Conservation (phyloP, 192 early-diverging fungal genomes). For the Coemansia furcata region DNA sequence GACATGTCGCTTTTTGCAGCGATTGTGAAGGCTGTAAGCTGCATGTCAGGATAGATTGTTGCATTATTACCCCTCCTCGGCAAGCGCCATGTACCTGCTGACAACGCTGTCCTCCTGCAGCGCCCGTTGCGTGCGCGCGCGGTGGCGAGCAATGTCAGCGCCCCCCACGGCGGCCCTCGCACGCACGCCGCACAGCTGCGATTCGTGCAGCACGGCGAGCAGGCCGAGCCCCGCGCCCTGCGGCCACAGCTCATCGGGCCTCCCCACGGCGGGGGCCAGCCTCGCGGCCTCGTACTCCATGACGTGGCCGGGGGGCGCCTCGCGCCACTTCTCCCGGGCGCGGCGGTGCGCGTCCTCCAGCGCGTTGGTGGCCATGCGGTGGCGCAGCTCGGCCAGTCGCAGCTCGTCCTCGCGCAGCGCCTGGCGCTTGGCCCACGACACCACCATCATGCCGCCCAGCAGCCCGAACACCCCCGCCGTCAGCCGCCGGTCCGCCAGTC, state of each 20-base stretch:
- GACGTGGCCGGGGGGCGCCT: slow-evolving; percentile 28
- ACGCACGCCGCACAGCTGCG: slow-evolving; percentile 31
- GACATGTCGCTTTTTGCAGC: too few relatives aligned
- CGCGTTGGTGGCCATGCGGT: background rate
- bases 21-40: too few relatives aligned
- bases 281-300: slow-evolving; percentile 30
- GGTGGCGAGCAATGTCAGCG: background rate
- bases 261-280: slow-evolving; percentile 6
- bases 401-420: slow-evolving; percentile 12
- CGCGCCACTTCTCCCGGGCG: slow-evolving; percentile 30
- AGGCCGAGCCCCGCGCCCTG: slow-evolving; percentile 38
- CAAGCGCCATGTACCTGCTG: slow-evolving; percentile 14
- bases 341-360: slow-evolving; percentile 23
- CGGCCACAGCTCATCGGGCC: slow-evolving; percentile 31
- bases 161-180: slow-evolving; percentile 19
- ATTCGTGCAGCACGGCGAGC: slow-evolving; percentile 31
- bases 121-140: slow-evolving; percentile 10
- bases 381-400: background rate
- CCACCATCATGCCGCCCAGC: slow-evolving; percentile 14
- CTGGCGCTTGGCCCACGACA: slow-evolving; percentile 4
- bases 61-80: too few relatives aligned
- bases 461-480: slow-evolving; percentile 25
- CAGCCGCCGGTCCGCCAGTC: slow-evolving; percentile 1
- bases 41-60: background rate
- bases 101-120: slow-evolving; percentile 27